Base-by-base conservation (phyloP, 2,329 filamentous ascomycete genomes). In the Ophiostoma angusticollis region DNA sequence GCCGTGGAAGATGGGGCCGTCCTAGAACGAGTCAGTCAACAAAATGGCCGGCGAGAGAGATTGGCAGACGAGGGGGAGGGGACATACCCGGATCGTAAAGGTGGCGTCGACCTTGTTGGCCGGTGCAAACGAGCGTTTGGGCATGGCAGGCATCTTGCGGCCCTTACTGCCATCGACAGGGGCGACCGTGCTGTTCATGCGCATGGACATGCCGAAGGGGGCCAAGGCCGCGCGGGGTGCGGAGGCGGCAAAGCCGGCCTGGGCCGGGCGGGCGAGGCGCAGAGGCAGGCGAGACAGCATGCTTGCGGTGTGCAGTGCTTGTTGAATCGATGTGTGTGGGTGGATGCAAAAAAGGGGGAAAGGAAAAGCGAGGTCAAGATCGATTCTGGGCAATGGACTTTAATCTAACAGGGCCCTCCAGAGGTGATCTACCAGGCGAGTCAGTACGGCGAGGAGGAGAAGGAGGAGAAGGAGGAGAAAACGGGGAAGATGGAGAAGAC, bases 1-100 rank as follows among this genome's bases (percentile, higher is more conserved):
- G 58, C 91, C 91, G 53, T 85, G 84, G 69, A 94, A 96, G 56
- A 96, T 80, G 31, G 91, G 91, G 45, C 91, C 91, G 66, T 94
- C 85, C 78, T 86, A 24, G 18, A 27, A 5, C n/a, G 16, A 7
- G 19, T 32, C 9, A 36, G 37, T 27, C 19, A 18, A 21, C n/a
- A 38, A 31, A 27, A 17, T 5, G 1, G 4, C 17, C 12, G 13
- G 9, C 17, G 3, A 12, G 16, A 4, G 19, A 8, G 9, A 35
- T n/a, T 8, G n/a, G 13, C 9, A 17, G 19, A 21, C 35, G 5
- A 5, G 13, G 13, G 13, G 30, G 18, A 22, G 12, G 29, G 6
- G 2, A 63, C 74, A 40, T 68, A 85, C 81, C 64, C 83, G 82
- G 61, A 98, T 93, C 47, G 89, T 96, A 56, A 98, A 84, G 43